A percentile compares a stretch with the other conserved stretches of the same genome.
These are phyloP conservation scores for Quercus gilva DNA, from an alignment of 306 rosid species.

Conservation along the genomic window DNA sequence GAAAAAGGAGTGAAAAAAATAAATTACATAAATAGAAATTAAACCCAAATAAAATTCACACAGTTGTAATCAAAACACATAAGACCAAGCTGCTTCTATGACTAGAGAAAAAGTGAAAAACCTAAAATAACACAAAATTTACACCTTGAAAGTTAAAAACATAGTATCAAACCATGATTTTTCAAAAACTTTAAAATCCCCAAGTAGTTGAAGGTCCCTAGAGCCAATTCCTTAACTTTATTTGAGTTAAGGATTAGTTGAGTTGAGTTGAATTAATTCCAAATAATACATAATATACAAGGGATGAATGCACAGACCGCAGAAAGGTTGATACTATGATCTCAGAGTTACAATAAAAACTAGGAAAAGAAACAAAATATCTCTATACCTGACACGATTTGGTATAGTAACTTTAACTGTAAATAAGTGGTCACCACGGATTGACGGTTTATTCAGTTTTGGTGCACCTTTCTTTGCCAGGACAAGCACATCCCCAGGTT, in stretches of 20 bases:
- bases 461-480: constrained; percentile 92
- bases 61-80: background rate
- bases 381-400: constrained; percentile 70
- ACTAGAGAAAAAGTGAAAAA: background rate
- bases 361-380: constrained; percentile 10
- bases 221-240: background rate
- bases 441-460: constrained; percentile 80
- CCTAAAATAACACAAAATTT: background rate
- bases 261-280: background rate
- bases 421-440: constrained; percentile 94
- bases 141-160: background rate
- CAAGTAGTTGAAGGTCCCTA: background rate
- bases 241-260: background rate
- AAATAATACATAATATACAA: background rate
- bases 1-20: too few relatives aligned
- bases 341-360: background rate
- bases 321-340: background rate
- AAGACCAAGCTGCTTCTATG: too few relatives aligned
- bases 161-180: background rate
- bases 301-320: background rate
- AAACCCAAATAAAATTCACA: background rate
- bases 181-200: background rate
- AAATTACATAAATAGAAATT: background rate
- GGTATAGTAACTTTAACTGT: constrained; percentile 85
- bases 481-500: constrained; percentile 81